A percentile compares a stretch with the other conserved stretches of the same genome.
phyloP scores from a whole-genome alignment of 2,329 filamentous ascomycete genomes.

The Huntiella bhutanensis region DNA sequence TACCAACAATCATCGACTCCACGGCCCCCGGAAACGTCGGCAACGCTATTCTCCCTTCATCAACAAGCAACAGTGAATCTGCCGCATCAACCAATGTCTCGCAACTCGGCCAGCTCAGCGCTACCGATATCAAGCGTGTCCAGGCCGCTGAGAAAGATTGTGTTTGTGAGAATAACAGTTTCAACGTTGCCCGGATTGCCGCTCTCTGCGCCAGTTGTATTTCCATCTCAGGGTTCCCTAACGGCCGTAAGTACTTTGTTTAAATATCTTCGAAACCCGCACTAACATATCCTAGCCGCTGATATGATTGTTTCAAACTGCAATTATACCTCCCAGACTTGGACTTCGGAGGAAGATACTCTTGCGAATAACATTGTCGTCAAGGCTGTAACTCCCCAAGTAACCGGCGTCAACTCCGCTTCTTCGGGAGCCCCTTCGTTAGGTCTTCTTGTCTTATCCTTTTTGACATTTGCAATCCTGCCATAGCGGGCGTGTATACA shows the following conservation, averaged over 20 bases:
- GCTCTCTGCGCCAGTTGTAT: slow-evolving; percentile 23
- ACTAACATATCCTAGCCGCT: slow-evolving; percentile 17
- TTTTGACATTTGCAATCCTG: too few species aligned
- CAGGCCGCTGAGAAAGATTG: slow-evolving; percentile 19
- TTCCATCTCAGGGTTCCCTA: slow-evolving; percentile 16
- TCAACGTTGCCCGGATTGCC: slow-evolving; percentile 21
- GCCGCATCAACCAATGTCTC: slow-evolving; percentile 9
- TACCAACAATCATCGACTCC: slow-evolving; percentile 9
- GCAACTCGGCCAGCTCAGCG: slow-evolving; percentile 11
- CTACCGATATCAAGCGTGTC: slow-evolving; percentile 12
- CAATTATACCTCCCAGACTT: slow-evolving; percentile 18
- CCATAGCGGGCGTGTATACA: too few species aligned
- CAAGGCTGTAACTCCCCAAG: slow-evolving; percentile 17
- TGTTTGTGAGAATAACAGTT: slow-evolving; percentile 22
- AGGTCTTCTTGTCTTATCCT: not conserved
- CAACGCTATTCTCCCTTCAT: slow-evolving; percentile 10
- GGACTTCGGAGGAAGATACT: slow-evolving; percentile 17
- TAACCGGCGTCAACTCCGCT: slow-evolving; percentile 12
- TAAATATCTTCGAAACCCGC: not conserved
- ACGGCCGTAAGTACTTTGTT: slow-evolving; percentile 17
- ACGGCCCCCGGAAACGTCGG: slow-evolving; percentile 11
- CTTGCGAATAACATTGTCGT: slow-evolving; percentile 19
- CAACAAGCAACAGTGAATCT: slow-evolving; percentile 5
- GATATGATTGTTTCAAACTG: slow-evolving; percentile 20
- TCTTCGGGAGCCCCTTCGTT: not conserved